Evolutionary conservation across 306 rosid species (phyloP).

Genomic region (Gillenia trifoliata): DNA sequence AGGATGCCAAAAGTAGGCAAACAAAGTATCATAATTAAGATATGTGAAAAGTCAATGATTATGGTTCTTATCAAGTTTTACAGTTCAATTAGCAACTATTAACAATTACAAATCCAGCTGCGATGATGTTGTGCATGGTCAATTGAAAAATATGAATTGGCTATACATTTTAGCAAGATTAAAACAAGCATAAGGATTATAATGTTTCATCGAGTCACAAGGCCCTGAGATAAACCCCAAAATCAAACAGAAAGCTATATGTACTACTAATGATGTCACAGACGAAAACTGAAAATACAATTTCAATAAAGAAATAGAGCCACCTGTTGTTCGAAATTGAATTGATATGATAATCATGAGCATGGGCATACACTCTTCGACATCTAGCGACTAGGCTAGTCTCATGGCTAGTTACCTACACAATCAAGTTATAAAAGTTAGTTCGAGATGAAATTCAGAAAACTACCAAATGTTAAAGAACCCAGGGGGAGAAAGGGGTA

Average conservation of each 20-base stretch:
- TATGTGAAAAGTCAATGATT: not conserved
- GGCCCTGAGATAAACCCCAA: not conserved
- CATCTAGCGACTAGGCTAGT: constrained; percentile 84
- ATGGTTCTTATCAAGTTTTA: not conserved
- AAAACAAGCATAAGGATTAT: not conserved
- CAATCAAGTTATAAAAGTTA: constrained; percentile 23
- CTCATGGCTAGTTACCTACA: constrained; percentile 87
- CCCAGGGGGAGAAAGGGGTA: constrained; percentile 1
- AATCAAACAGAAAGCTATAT: not conserved
- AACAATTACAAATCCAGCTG: not conserved
- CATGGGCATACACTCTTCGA: constrained; percentile 97
- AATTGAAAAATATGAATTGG: not conserved
- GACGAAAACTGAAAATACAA: not conserved
- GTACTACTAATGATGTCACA: not conserved
- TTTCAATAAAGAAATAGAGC: constrained; percentile 15
- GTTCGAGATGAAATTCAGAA: constrained; percentile 15
- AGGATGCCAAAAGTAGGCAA: constrained; percentile 4
- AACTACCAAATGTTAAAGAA: constrained; percentile 1
- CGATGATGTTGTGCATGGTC: not conserved
- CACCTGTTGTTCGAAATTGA: constrained; percentile 99
- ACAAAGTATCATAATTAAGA: not conserved
- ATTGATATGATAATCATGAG: constrained; percentile 98
- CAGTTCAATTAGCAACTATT: not conserved
- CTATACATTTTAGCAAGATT: not conserved
- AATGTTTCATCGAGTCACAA: not conserved